Conservation (phyloP, 1,284 basidiomycete species). For the Pseudozyma sp. region DNA sequence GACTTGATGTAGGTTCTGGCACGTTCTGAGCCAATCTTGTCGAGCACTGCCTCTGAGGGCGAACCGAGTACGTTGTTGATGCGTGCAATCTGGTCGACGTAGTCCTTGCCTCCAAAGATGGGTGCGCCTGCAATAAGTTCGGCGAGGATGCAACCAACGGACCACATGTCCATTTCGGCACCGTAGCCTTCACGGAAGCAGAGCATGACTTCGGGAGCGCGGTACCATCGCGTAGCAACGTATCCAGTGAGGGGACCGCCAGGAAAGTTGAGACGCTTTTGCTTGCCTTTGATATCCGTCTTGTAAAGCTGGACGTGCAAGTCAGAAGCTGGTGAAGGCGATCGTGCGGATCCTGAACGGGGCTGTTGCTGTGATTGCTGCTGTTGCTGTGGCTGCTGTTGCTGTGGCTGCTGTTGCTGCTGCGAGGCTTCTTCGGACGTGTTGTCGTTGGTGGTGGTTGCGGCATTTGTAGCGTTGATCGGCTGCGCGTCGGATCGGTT, state of each 20-base stretch:
- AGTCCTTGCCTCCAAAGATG: slow-evolving; percentile 67
- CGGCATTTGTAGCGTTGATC: too few relatives aligned
- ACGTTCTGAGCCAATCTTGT: slow-evolving; percentile 63
- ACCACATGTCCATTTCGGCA: slow-evolving; percentile 68
- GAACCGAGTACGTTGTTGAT: slow-evolving; percentile 67
- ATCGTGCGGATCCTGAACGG: slow-evolving; percentile 23
- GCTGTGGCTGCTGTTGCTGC: slow-evolving; percentile 1
- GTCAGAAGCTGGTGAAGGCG: slow-evolving; percentile 35
- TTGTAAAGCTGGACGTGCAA: slow-evolving; percentile 48
- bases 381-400: background rate
- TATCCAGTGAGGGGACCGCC: slow-evolving; percentile 67
- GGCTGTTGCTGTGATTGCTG: slow-evolving; percentile 10
- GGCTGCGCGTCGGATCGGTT: slow-evolving; percentile 2
- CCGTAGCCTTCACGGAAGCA: slow-evolving; percentile 66
- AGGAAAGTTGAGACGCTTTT: slow-evolving; percentile 60
- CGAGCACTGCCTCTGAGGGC: slow-evolving; percentile 54
- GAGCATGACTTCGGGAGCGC: slow-evolving; percentile 68
- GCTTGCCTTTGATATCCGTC: slow-evolving; percentile 51
- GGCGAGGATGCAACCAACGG: slow-evolving; percentile 67
- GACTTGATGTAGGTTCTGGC: slow-evolving; percentile 63
- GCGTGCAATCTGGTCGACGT: slow-evolving; percentile 67
- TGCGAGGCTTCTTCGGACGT: background rate
- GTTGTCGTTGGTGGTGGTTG: slow-evolving; percentile 1
- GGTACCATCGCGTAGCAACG: slow-evolving; percentile 68
- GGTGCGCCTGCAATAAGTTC: slow-evolving; percentile 65